Base-by-base conservation (phyloP, 352 stramenopile genomes). In the Phytophthora chlamydospora region DNA sequence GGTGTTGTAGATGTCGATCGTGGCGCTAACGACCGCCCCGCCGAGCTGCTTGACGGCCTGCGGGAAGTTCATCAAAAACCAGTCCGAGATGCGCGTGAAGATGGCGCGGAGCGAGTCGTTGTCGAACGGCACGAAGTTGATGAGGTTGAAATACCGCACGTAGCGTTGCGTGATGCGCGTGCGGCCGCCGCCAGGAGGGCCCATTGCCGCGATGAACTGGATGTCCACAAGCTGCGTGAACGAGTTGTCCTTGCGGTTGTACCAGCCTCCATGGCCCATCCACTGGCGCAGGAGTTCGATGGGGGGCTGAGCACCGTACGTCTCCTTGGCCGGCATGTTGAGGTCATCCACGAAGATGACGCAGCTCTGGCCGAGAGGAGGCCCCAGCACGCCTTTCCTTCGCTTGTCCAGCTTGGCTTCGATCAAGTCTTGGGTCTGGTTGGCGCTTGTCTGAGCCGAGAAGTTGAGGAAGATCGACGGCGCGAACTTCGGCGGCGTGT, bases 311-410 rank as follows among this genome's bases (percentile, higher is more conserved):
- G 92, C 93, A 7, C 93, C 93, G 53, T 98, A 98, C 39, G 90
- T 96, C 61, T 98, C 93, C 53, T 97, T 97, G 0, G 90, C 90
- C 0, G 93, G 93, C 93, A 98, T 98, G 64, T 98, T 98, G 14
- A 98, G 75, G 50, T 98, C 93, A 59, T 98, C 93, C 0, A 98
- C 91, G 58, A 98, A 98, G 29, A 98, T 89, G 31, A 98, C 80
- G 38, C 87, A 97, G 42, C 71, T 97, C 57, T 95, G 90, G 2
- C 93, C 93, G 0, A 97, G 68, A 1, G 91, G 91, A 17, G 93
- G 93, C 0, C 91, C 93, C 4, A 98, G 61, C 8, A 98, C 91
- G 6, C 91, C 91, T 56, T 98, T 98, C 11, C 93, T 88, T 2
- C 94, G 82, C 72, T 98, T 98, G 58, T 98, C 91, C 7, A 98